Percentiles rank a stretch among this genome's conserved stretches.
These are phyloP conservation scores for Scheffersomyces coipomensis DNA, from an alignment of 805 yeast genomes.

Conservation along the genomic window DNA sequence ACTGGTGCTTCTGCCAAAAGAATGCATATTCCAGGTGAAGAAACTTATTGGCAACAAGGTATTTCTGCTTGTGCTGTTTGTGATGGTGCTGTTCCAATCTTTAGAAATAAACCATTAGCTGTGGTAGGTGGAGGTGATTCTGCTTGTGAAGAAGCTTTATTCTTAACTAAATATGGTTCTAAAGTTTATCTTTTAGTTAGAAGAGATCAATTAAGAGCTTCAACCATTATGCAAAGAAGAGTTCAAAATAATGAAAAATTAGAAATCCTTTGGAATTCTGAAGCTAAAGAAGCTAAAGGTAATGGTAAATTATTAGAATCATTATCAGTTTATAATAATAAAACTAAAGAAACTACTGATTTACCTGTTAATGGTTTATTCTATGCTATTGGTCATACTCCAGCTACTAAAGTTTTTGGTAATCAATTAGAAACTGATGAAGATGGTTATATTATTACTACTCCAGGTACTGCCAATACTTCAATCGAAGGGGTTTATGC, in stretches of 20 bases:
- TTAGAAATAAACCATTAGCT: constrained; percentile 96
- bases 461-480: constrained; percentile 86
- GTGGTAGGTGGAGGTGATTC: constrained; percentile 99
- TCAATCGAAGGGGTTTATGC: constrained; percentile 91
- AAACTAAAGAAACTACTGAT: constrained; percentile 66
- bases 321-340: constrained; percentile 65
- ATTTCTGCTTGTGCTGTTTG: constrained; percentile 99
- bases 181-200: constrained; percentile 92
- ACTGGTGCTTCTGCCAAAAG: constrained; percentile 99
- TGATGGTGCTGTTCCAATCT: constrained; percentile 99
- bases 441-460: constrained; percentile 83
- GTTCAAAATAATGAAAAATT: constrained; percentile 80
- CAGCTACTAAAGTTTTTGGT: constrained; percentile 83
- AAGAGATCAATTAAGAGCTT: constrained; percentile 92
- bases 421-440: constrained; percentile 83
- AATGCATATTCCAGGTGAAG: constrained; percentile 93
- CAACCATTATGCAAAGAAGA: constrained; percentile 95
- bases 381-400: constrained; percentile 97
- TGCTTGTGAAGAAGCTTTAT: constrained; percentile 98
- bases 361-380: constrained; percentile 86
- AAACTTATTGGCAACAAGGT: constrained; percentile 98
- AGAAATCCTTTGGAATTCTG: constrained; percentile 86
- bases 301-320: constrained; percentile 78
- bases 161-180: constrained; percentile 95
- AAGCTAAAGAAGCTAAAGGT: constrained; percentile 86